A percentile compares a stretch with the other conserved stretches of the same genome.
Conservation (phyloP, 2,329 filamentous ascomycete genomes). For the Nemania sp. region DNA sequence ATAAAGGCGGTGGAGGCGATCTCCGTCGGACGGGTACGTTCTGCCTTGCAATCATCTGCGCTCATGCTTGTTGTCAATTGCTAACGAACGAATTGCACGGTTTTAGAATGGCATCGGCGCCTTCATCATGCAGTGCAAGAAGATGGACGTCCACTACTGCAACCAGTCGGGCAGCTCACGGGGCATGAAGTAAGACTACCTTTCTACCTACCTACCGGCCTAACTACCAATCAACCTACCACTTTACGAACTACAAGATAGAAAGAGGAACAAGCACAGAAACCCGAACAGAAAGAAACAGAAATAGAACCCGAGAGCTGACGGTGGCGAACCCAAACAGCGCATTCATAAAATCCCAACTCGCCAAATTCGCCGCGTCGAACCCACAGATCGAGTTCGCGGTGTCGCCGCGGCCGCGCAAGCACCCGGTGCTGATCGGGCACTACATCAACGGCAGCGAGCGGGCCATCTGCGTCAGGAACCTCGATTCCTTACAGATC, state of each 20-base stretch:
- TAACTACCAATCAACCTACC: too few relatives aligned
- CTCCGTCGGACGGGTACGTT: conserved; percentile 56
- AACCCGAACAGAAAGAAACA: not conserved
- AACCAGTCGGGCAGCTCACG: conserved; percentile 91
- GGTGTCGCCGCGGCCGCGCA: conserved; percentile 85
- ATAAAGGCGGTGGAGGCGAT: conserved; percentile 57
- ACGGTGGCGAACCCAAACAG: conserved; percentile 46
- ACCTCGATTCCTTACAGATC: conserved; percentile 79
- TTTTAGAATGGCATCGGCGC: conserved; percentile 89
- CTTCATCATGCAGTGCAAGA: conserved; percentile 97
- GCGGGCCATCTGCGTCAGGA: conserved; percentile 86
- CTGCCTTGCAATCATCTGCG: not conserved
- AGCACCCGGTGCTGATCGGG: conserved; percentile 86
- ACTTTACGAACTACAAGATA: too few relatives aligned
- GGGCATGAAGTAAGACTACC: conserved; percentile 77
- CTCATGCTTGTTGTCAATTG: not conserved
- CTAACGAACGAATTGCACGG: not conserved
- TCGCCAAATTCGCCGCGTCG: conserved; percentile 74
- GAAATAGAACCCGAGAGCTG: not conserved
- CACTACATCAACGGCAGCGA: conserved; percentile 89
- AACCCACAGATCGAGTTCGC: conserved; percentile 91
- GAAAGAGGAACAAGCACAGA: not conserved
- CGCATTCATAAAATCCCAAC: conserved; percentile 76
- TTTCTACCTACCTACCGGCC: not conserved
- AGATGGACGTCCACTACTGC: conserved; percentile 95